A percentile compares a stretch with the other conserved stretches of the same genome.
These are phyloP conservation scores for Hypoxylon subgilvum DNA, from an alignment of 495 filamentous ascomycete genomes.

Conservation along the genomic window DNA sequence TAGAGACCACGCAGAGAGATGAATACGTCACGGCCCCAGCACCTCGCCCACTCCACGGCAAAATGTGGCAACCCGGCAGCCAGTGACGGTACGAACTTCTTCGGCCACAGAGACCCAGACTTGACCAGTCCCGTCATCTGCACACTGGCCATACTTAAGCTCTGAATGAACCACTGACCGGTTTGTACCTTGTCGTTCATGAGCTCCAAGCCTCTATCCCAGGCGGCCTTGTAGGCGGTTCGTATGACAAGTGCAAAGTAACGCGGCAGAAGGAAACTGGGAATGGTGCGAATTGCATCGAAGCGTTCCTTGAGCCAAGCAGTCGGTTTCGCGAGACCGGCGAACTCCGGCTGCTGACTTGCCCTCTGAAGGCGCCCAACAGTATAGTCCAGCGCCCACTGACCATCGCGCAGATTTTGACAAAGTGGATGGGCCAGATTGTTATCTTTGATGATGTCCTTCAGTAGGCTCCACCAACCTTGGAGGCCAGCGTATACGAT, in stretches of 20 bases:
- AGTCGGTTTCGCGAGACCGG: conserved; percentile 66
- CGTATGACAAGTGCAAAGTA: conserved; percentile 91
- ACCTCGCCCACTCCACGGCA: conserved; percentile 88
- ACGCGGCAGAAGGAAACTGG: conserved; percentile 86
- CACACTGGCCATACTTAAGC: conserved; percentile 83
- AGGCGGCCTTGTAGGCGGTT: conserved; percentile 83
- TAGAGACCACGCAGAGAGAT: conserved; percentile 91
- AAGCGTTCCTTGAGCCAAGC: conserved; percentile 85
- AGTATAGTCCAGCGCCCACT: conserved; percentile 94
- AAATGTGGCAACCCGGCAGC: conserved; percentile 97
- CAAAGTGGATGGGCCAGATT: conserved; percentile 92
- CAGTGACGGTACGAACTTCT: conserved; percentile 80
- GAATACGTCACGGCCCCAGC: conserved; percentile 97
- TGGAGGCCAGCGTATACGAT: conserved; percentile 96
- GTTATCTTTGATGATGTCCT: conserved; percentile 84
- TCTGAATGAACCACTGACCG: conserved; percentile 84
- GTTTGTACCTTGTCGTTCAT: conserved; percentile 76
- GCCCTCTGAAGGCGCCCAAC: conserved; percentile 76
- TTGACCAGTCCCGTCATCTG: conserved; percentile 89
- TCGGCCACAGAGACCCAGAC: conserved; percentile 87
- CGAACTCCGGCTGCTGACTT: conserved; percentile 64
- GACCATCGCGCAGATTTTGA: conserved; percentile 86
- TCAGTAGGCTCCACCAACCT: conserved; percentile 96
- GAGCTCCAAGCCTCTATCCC: conserved; percentile 75
- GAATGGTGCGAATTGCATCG: conserved; percentile 78